Base-by-base conservation (phyloP, 75 land plant species). In the Cunninghamia lanceolata region DNA sequence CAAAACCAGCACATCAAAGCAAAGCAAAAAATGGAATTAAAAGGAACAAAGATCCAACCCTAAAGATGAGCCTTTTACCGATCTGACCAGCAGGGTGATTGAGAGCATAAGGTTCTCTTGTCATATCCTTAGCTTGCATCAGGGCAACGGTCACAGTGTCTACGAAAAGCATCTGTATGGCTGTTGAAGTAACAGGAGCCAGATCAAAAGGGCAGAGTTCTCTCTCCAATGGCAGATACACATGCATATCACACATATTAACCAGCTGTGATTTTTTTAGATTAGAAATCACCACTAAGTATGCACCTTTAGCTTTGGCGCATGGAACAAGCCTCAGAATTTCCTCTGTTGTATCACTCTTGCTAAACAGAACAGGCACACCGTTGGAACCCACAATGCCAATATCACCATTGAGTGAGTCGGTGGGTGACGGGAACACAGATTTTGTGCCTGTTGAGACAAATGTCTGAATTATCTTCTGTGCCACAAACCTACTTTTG, bases 151-250 rank as follows among this genome's bases (percentile, higher is more conserved):
- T 96, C 21, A 98, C 95, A 6, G 99, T 98, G 82, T 98, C 99
- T 38, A 98, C 99, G 86, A 98, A 98, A 3, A 98, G 93, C 98
- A 98, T 96, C 93, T 98, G 99, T 63, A 98, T 96, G 46, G 97
- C 94, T 13, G 99, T 93, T 8, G 97, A 96, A 15, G 99, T 98
- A n/a, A 98, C 96, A 52, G 99, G 99, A 68, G 99, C 99, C 52
- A 98, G 87, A 90, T 94, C 95, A 53, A 96, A 98, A n/a, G 99
- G 99, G 88, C 99, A 98, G 59, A 98, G 80, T 88, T 98, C 99
- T 85, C 97, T 84, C 93, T 95, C 93, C 71, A 98, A 85, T 13
- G 99, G 99, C 91, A 98, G 89, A 87, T 93, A 91, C 86, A 98
- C 96, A 83, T 94, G 96, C 93, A 98, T 80, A 87, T 98, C 95